Percentiles rank a stretch among this genome's conserved stretches.
Evolutionary conservation across 495 filamentous ascomycete genomes (phyloP).

Genomic region (Aspergillus leporis): DNA sequence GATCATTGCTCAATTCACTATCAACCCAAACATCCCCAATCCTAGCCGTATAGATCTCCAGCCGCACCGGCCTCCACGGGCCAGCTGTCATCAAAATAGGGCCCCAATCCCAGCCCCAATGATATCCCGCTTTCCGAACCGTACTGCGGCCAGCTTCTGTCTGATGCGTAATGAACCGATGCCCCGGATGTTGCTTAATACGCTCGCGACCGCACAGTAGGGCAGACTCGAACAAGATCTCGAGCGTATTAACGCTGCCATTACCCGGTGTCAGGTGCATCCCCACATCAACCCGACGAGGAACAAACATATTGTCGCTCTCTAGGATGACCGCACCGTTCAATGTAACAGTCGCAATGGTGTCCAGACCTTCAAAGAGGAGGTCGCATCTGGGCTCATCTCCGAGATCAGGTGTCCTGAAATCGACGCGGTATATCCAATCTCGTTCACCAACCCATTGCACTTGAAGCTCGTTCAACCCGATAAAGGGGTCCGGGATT

Average conservation of each 20-base stretch:
- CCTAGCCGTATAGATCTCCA: slow-evolving; percentile 64
- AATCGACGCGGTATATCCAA: slow-evolving; percentile 52
- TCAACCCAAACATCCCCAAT: slow-evolving; percentile 31
- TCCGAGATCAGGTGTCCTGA: background rate
- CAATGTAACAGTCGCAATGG: slow-evolving; percentile 66
- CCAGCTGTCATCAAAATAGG: slow-evolving; percentile 69
- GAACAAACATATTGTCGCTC: slow-evolving; percentile 72
- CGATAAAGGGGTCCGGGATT: slow-evolving; percentile 69
- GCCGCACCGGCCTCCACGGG: slow-evolving; percentile 67
- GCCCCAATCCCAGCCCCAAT: slow-evolving; percentile 87
- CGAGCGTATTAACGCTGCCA: slow-evolving; percentile 18
- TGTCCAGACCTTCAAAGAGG: slow-evolving; percentile 40
- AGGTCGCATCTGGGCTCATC: background rate
- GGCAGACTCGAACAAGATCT: slow-evolving; percentile 43
- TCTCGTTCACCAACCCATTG: slow-evolving; percentile 73
- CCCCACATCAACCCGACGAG: slow-evolving; percentile 60
- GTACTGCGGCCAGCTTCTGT: slow-evolving; percentile 64
- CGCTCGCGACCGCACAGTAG: slow-evolving; percentile 36
- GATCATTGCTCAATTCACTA: slow-evolving; percentile 3
- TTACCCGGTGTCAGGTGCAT: slow-evolving; percentile 37
- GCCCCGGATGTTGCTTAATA: slow-evolving; percentile 35
- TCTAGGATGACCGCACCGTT: slow-evolving; percentile 65
- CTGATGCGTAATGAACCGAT: slow-evolving; percentile 55
- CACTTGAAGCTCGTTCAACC: slow-evolving; percentile 66
- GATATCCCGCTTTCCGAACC: slow-evolving; percentile 74